Evolutionary conservation across 108 stramenopile genomes (phyloP).

Genomic region (Cyclotella baltica): DNA sequence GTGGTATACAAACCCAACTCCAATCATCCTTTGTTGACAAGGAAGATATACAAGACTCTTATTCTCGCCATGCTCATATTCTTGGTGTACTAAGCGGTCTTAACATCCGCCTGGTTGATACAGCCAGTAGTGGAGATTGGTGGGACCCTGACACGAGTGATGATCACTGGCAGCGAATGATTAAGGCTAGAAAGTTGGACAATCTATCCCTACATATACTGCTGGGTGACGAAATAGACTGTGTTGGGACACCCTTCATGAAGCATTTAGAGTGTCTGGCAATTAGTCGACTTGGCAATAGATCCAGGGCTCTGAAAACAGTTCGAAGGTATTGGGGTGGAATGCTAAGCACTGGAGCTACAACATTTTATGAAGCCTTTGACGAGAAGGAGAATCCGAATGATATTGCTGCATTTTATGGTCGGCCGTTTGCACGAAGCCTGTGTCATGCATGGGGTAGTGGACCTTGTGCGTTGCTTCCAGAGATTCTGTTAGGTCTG

Average conservation of each 20-base stretch:
- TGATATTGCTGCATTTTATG: conserved; percentile 42
- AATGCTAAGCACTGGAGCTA: conserved; percentile 42
- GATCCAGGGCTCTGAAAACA: conserved; percentile 19
- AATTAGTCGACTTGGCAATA: conserved; percentile 20
- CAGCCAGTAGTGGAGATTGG: conserved; percentile 40
- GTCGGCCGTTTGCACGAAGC: conserved; percentile 41
- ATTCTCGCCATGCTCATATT: conserved; percentile 34
- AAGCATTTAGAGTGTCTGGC: conserved; percentile 48
- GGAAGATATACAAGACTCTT: conserved; percentile 25
- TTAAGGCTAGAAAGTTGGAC: conserved; percentile 21
- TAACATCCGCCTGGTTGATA: conserved; percentile 40
- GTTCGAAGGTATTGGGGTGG: conserved; percentile 49
- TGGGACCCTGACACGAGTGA: conserved; percentile 36
- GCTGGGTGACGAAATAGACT: conserved; percentile 8
- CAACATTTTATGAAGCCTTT: conserved; percentile 57
- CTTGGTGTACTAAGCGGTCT: conserved; percentile 49
- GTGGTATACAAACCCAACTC: conserved; percentile 21
- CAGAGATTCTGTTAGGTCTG: conserved; percentile 45
- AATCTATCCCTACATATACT: conserved; percentile 18
- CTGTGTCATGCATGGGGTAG: conserved; percentile 54
- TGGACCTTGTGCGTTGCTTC: conserved; percentile 46
- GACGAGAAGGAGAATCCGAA: conserved; percentile 19
- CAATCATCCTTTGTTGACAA: conserved; percentile 23
- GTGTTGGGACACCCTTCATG: conserved; percentile 50
- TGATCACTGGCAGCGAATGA: conserved; percentile 4